A percentile compares a stretch with the other conserved stretches of the same genome.
Evolutionary conservation across 169 alveolate genomes (phyloP).

Genomic region (Plasmodium cynomolgi): DNA sequence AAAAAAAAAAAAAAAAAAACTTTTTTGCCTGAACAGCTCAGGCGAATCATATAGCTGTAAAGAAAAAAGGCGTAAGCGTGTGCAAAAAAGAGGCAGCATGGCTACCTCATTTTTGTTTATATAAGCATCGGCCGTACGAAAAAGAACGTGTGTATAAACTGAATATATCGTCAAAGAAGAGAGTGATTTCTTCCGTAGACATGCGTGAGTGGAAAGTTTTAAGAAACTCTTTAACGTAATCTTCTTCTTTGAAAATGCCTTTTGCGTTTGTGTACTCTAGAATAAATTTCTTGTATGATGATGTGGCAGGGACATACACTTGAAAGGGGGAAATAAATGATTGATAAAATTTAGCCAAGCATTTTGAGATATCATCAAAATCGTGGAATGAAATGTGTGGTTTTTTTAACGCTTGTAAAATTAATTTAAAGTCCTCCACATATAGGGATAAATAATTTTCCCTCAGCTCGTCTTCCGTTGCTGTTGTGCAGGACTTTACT

Average conservation of each 20-base stretch:
- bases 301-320: slow-evolving; percentile 14
- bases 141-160: not conserved
- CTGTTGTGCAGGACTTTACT: not conserved
- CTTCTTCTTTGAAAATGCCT: not conserved
- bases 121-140: not conserved
- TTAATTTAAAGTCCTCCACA: not conserved
- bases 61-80: not conserved
- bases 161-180: slow-evolving; percentile 18
- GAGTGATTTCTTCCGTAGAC: not conserved
- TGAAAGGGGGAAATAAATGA: slow-evolving; percentile 14
- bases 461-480: not conserved
- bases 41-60: not conserved
- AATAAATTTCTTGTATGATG: not conserved
- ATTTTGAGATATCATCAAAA: not conserved
- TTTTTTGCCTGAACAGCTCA: not conserved
- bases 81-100: not conserved
- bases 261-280: not conserved
- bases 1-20: not conserved
- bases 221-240: slow-evolving; percentile 14
- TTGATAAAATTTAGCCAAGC: slow-evolving; percentile 32
- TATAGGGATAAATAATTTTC: slow-evolving; percentile 12
- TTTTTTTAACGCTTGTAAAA: not conserved
- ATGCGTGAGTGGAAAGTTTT: not conserved
- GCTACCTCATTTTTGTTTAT: not conserved
- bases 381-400: not conserved